A percentile compares a stretch with the other conserved stretches of the same genome.
Evolutionary conservation across 73 alveolate genomes (phyloP).

Genomic region (Durusdinium trenchii): DNA sequence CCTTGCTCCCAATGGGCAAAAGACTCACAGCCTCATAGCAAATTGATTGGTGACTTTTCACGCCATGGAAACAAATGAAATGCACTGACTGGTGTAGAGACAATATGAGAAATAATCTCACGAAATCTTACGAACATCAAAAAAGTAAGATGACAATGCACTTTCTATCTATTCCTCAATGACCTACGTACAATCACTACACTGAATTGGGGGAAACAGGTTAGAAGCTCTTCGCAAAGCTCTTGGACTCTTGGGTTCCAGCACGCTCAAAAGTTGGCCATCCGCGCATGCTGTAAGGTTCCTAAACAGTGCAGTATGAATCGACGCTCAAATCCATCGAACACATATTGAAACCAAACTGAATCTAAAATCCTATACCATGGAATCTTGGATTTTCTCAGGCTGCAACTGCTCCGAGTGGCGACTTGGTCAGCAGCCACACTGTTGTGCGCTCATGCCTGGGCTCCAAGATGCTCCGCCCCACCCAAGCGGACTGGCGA

Average conservation of each 20-base stretch:
- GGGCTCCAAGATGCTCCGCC: too few species aligned
- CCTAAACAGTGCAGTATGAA: not conserved
- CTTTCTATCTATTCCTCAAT: too few species aligned
- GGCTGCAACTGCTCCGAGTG: slow-evolving; percentile 70
- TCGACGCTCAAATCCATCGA: not conserved
- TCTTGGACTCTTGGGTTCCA: too few species aligned
- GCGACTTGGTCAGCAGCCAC: slow-evolving; percentile 81
- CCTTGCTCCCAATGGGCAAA: slow-evolving; percentile 53
- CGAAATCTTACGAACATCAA: too few species aligned
- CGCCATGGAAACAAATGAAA: too few species aligned
- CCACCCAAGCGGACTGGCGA: not conserved
- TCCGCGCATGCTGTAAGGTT: slow-evolving; percentile 74
- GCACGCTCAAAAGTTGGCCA: slow-evolving; percentile 91
- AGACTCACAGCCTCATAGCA: slow-evolving; percentile 55
- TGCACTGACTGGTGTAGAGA: too few species aligned
- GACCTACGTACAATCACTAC: too few species aligned
- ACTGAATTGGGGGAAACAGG: too few species aligned
- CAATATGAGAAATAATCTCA: too few species aligned
- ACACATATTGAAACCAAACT: not conserved
- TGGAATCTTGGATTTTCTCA: not conserved
- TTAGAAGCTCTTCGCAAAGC: too few species aligned
- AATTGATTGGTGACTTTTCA: too few species aligned
- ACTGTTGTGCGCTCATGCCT: slow-evolving; percentile 86
- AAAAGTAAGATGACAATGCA: too few species aligned
- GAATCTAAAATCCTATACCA: not conserved